Evolutionary conservation across 768 basidiomycete genomes (phyloP).

Genomic region (Hydnum rufescens): DNA sequence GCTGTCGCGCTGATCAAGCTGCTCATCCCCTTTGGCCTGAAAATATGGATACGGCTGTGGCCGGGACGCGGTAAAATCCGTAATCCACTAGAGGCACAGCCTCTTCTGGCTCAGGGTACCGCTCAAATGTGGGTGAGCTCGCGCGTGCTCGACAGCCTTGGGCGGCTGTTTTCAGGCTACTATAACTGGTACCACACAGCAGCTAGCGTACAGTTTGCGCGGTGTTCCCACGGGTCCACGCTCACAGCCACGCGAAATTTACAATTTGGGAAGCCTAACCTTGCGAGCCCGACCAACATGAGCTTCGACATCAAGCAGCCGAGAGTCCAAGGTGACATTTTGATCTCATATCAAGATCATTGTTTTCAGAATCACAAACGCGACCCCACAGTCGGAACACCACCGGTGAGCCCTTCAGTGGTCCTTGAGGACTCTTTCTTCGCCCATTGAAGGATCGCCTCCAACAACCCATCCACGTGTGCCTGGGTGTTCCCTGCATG

Average conservation of each 20-base stretch:
- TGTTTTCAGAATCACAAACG: not conserved
- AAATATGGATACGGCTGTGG: not conserved
- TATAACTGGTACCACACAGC: too few species aligned
- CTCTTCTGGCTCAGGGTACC: not conserved
- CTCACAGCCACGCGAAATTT: too few species aligned
- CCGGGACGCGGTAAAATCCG: too few species aligned
- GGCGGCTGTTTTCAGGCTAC: too few species aligned
- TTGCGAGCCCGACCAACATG: too few species aligned
- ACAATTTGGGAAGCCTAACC: too few species aligned
- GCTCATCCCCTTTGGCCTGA: not conserved
- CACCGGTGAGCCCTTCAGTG: not conserved
- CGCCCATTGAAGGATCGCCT: conserved; percentile 23
- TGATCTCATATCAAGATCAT: not conserved
- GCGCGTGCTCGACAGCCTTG: not conserved
- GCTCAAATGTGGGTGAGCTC: not conserved
- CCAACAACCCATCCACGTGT: conserved; percentile 40
- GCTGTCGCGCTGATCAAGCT: not conserved
- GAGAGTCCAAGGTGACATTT: not conserved
- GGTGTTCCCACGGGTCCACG: too few species aligned
- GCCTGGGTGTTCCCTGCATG: conserved; percentile 51
- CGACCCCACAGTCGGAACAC: not conserved
- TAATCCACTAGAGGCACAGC: not conserved
- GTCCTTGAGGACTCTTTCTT: not conserved
- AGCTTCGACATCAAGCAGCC: too few species aligned
- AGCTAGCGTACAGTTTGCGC: too few species aligned